Percentiles rank a stretch among this genome's conserved stretches.
Evolutionary conservation across 1,139 yeast species (phyloP).

Genomic region (Geotrichum macrosporum): DNA sequence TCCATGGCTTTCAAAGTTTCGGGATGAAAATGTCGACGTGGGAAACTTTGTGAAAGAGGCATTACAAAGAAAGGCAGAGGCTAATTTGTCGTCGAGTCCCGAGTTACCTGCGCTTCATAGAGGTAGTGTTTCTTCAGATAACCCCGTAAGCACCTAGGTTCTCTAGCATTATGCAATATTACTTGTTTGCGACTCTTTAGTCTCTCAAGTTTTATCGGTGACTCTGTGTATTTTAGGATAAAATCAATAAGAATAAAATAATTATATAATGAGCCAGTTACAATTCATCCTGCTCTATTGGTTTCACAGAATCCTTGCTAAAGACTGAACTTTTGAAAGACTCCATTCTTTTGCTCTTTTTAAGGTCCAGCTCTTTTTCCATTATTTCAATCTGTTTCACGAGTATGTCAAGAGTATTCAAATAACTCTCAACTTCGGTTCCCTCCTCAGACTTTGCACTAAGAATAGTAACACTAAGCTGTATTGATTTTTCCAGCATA

Average conservation of each 20-base stretch:
- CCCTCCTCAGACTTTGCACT: constrained; percentile 1
- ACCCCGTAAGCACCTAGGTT: too few species aligned
- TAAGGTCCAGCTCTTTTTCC: constrained; percentile 2
- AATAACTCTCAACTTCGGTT: constrained; percentile 1
- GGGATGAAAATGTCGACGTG: constrained; percentile 45
- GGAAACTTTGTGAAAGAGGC: constrained; percentile 40
- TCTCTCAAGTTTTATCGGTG: too few species aligned
- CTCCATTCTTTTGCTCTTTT: neutral
- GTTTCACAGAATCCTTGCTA: neutral
- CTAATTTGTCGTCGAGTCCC: neutral
- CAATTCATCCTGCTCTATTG: constrained; percentile 8
- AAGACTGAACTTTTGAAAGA: neutral
- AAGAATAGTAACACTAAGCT: constrained; percentile 2
- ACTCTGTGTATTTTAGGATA: too few species aligned
- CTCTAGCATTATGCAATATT: too few species aligned
- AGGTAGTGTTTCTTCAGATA: constrained; percentile 5
- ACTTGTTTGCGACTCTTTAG: too few species aligned
- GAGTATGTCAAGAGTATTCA: constrained; percentile 4
- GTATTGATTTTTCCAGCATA: constrained; percentile 1
- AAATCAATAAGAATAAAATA: too few species aligned
- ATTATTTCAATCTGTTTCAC: constrained; percentile 7
- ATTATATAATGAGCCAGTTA: too few species aligned
- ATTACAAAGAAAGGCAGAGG: constrained; percentile 19
- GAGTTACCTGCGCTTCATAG: constrained; percentile 12
- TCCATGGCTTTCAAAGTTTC: constrained; percentile 68